Evolutionary conservation across 2,329 filamentous ascomycete genomes (phyloP).

Genomic region (Colletotrichum liaoningense): DNA sequence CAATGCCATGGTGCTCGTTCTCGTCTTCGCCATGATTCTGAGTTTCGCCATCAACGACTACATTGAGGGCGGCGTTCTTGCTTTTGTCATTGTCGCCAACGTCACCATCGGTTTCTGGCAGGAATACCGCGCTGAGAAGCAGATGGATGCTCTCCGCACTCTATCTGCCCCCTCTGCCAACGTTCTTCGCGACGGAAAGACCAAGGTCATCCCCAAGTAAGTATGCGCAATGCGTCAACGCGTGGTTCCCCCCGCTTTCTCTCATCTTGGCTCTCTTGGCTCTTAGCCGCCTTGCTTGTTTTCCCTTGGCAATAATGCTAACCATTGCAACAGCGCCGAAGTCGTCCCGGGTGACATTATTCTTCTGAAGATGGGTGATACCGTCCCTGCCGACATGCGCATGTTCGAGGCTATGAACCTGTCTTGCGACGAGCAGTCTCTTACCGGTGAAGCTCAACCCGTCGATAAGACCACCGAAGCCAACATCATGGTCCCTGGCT

Average conservation of each 20-base stretch:
- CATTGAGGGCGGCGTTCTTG: constrained; percentile 75
- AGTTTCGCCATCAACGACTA: constrained; percentile 75
- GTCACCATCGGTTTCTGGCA: constrained; percentile 76
- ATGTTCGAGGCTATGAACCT: constrained; percentile 81
- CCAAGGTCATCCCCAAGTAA: constrained; percentile 68
- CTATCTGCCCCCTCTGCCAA: constrained; percentile 72
- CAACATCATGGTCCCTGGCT: constrained; percentile 55
- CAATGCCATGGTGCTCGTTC: constrained; percentile 83
- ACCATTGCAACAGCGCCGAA: constrained; percentile 57
- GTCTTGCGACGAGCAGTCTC: constrained; percentile 80
- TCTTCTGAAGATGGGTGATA: constrained; percentile 77
- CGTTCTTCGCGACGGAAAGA: constrained; percentile 70
- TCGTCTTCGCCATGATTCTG: constrained; percentile 81
- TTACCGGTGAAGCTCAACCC: constrained; percentile 81
- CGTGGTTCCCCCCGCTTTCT: not conserved
- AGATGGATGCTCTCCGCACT: constrained; percentile 72
- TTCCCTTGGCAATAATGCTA: constrained; percentile 36
- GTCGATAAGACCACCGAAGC: constrained; percentile 73
- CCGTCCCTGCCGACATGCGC: constrained; percentile 78
- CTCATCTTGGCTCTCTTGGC: constrained; percentile 3
- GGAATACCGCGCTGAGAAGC: constrained; percentile 73
- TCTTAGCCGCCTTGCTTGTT: constrained; percentile 1
- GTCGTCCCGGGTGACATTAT: constrained; percentile 80
- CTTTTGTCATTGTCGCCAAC: constrained; percentile 76
- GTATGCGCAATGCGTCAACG: constrained; percentile 41